Conservation (phyloP, 176 grass and related monocot species). For the Neostapfia colusana region DNA sequence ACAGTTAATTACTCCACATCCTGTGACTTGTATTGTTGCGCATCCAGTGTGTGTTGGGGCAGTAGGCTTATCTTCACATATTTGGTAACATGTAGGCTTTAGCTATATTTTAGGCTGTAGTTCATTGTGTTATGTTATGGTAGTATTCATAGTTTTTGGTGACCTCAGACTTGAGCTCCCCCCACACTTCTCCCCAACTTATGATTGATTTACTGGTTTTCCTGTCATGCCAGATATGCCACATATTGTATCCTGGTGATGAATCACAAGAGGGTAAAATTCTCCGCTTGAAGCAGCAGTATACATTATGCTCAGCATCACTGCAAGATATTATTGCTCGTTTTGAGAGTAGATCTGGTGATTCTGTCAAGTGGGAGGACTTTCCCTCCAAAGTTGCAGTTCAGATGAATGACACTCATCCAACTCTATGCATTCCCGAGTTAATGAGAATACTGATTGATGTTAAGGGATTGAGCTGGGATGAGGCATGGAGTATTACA, state of each 20-base stretch:
- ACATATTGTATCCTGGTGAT: constrained; percentile 89
- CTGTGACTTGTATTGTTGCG: not conserved
- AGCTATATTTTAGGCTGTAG: constrained; percentile 11
- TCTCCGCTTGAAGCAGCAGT: constrained; percentile 96
- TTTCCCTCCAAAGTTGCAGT: constrained; percentile 97
- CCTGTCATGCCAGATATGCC: constrained; percentile 71
- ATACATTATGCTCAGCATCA: constrained; percentile 94
- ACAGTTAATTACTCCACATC: not conserved
- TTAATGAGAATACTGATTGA: constrained; percentile 97
- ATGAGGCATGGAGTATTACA: constrained; percentile 83
- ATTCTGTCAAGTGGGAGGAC: constrained; percentile 79
- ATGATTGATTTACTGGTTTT: constrained; percentile 33
- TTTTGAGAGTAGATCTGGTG: constrained; percentile 81
- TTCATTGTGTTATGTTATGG: not conserved
- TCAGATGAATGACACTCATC: constrained; percentile 99
- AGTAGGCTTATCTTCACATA: not conserved
- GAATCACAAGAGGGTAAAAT: constrained; percentile 90
- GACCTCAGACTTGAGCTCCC: not conserved
- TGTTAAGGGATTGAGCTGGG: constrained; percentile 86
- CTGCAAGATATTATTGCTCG: constrained; percentile 93
- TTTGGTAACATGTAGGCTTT: not conserved
- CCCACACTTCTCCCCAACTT: not conserved
- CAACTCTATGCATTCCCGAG: constrained; percentile 97
- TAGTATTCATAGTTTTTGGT: not conserved
- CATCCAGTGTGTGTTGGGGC: not conserved